Evolutionary conservation across 345 rosid species (phyloP).

Genomic region (Turritis glabra): DNA sequence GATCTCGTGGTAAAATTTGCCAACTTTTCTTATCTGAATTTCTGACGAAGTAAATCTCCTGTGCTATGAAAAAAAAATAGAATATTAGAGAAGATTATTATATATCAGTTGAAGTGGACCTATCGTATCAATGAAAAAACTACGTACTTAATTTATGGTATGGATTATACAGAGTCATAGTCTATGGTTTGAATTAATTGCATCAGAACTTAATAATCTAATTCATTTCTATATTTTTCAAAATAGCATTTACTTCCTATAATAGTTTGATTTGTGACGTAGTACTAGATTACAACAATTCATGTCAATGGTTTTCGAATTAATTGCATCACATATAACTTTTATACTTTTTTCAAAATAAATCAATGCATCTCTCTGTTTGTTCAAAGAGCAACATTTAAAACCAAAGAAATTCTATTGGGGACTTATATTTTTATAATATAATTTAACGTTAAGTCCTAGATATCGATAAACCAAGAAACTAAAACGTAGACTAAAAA

Average conservation of each 20-base stretch:
- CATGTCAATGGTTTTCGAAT: background rate
- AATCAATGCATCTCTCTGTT: constrained; percentile 19
- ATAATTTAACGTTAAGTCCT: background rate
- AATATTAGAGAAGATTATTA: constrained; percentile 38
- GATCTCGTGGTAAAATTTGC: constrained; percentile 50
- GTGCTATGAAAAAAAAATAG: constrained; percentile 48
- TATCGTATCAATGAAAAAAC: background rate
- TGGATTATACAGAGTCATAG: background rate
- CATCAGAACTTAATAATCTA: background rate
- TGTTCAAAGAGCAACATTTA: constrained; percentile 12
- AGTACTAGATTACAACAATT: background rate
- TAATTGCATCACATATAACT: background rate
- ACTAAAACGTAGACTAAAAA: background rate
- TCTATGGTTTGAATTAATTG: constrained; percentile 15
- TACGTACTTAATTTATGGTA: background rate
- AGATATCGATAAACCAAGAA: background rate
- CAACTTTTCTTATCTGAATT: constrained; percentile 58
- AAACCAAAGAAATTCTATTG: constrained; percentile 20
- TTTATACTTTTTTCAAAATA: background rate
- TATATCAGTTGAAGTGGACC: background rate
- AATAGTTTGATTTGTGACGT: background rate
- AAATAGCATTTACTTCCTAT: background rate
- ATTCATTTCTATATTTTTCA: background rate
- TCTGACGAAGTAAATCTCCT: constrained; percentile 61
- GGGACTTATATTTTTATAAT: background rate